Base-by-base conservation (phyloP, 805 yeast genomes). In the Kodamaea lidongshanica region DNA sequence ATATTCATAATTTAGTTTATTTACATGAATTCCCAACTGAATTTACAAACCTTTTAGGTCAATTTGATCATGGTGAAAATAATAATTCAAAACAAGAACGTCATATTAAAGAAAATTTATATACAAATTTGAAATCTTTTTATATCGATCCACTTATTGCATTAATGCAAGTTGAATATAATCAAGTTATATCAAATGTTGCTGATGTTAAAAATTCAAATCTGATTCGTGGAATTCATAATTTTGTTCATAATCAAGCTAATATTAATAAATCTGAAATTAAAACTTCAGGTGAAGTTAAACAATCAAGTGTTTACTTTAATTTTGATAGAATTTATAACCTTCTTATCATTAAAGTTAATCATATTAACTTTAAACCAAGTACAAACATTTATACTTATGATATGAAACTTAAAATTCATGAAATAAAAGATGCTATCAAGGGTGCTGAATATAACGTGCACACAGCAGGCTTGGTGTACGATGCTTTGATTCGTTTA, bases 101-200 rank as follows among this genome's bases (percentile, higher is more conserved):
- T 11, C 64, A 59, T 40, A 52, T 55, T 39, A 53, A 67, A 17
- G 51, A 52, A 25, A 46, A 52, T 30, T 41, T 64, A 23, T 44
- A 58, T 40, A 58, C 50, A 26, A 50, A 55, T 34, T 50, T 64
- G 34, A 50, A 48, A 25, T 52, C 54, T 32, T 54, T 61, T 26
- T 64, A 52, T 39, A 40, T 62, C 11, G 67, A 63, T 27, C 67
- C 67, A 6, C 49, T 62, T 27, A 45, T 63, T 31, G 69, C 66
- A 15, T 44, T 53, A 28, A 41, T 52, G 33, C 52, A 52, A 16
- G 39, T 50, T 34, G 50, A 51, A 32, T 57, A 47, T 38, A 37
- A 47, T 16, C 54, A 54, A 16, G 45, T 53, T 11, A 41, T 57
- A 8, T 41, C 59, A n/a, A 63, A 62, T 38, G 40, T 57, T 5